Percentiles rank a stretch among this genome's conserved stretches.
phyloP scores from a whole-genome alignment of 805 yeast species.

The Myxozyma vanderwaltii region DNA sequence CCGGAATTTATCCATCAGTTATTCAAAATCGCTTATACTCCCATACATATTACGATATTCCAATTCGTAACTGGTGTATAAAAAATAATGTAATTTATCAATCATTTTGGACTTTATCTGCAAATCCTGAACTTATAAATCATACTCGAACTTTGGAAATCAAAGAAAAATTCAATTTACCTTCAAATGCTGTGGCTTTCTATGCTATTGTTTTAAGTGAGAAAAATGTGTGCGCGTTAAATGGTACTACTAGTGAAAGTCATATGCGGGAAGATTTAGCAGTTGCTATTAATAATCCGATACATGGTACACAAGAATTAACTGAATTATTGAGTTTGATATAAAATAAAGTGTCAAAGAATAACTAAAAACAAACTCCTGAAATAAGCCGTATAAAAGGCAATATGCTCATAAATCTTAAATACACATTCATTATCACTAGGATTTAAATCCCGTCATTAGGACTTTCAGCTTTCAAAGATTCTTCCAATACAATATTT shows the following conservation, averaged over 20 bases:
- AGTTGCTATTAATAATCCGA: neutral
- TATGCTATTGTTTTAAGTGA: conserved; percentile 10
- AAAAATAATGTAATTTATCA: conserved; percentile 13
- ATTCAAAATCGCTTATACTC: conserved; percentile 13
- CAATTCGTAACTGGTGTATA: conserved; percentile 3
- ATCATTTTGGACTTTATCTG: conserved; percentile 16
- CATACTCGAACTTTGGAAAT: neutral
- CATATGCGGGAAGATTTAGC: conserved; percentile 9
- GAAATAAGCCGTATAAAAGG: no score
- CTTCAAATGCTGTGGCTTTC: conserved; percentile 1
- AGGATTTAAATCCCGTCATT: neutral
- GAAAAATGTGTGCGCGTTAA: conserved; percentile 7
- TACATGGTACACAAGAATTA: neutral
- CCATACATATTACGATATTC: conserved; percentile 1
- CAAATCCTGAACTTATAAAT: conserved; percentile 1
- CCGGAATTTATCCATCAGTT: conserved; percentile 13
- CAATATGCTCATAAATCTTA: neutral
- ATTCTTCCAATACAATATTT: conserved; percentile 23
- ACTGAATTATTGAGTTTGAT: neutral
- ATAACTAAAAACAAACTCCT: neutral
- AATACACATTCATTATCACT: neutral
- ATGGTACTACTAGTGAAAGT: conserved; percentile 13
- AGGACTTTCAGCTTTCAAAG: neutral
- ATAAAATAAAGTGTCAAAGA: neutral
- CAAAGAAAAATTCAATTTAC: neutral